Evolutionary conservation across 352 stramenopile genomes (phyloP).

Genomic region (Albugo candida): DNA sequence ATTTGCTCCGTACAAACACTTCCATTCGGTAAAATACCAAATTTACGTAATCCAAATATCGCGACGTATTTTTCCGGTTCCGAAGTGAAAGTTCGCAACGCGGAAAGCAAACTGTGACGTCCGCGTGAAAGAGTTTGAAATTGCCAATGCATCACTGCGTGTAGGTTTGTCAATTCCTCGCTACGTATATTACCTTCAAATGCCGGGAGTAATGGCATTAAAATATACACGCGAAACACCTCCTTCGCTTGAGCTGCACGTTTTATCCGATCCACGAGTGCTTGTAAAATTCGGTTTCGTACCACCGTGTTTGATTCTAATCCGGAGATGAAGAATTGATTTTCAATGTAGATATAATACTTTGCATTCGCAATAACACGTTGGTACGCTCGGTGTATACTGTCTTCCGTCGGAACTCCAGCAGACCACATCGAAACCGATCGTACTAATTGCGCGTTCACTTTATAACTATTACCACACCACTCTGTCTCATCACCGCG

Average conservation of each 20-base stretch:
- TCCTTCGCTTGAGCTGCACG: constrained; percentile 4
- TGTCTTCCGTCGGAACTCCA: constrained; percentile 15
- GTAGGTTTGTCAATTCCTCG: constrained; percentile 6
- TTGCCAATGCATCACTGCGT: constrained; percentile 12
- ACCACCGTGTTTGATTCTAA: constrained; percentile 20
- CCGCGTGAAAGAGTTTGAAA: constrained; percentile 10
- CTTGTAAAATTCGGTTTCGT: constrained; percentile 9
- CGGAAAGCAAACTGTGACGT: constrained; percentile 5
- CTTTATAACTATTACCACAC: neutral
- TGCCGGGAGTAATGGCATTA: constrained; percentile 8
- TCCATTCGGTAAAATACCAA: constrained; percentile 1
- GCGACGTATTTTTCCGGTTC: constrained; percentile 10
- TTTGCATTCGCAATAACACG: constrained; percentile 20
- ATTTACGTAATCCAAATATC: constrained; percentile 8
- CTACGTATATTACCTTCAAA: constrained; percentile 9
- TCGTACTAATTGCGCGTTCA: constrained; percentile 8
- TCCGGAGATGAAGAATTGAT: constrained; percentile 18
- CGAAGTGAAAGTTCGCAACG: neutral
- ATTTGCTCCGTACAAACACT: constrained; percentile 11
- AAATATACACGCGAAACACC: constrained; percentile 10
- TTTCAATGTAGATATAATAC: constrained; percentile 41
- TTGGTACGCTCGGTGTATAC: constrained; percentile 27
- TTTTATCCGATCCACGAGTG: constrained; percentile 8
- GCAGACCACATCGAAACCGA: constrained; percentile 7
- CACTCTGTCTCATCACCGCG: neutral